These are phyloP conservation scores for Vaucheria bursata DNA, from an alignment of 352 stramenopile genomes.

Conservation along the genomic window DNA sequence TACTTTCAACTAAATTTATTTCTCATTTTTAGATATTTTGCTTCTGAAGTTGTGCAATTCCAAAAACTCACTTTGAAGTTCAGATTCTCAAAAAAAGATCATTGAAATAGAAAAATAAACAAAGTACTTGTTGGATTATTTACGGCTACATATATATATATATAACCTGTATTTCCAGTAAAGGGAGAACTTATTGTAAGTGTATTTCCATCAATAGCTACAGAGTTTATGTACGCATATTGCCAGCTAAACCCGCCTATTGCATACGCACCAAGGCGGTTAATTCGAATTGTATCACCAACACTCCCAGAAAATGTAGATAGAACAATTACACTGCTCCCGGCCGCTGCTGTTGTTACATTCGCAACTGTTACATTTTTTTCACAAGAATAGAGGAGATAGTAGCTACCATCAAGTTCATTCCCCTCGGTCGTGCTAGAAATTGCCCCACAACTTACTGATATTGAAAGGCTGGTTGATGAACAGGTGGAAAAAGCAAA, in stretches of 20 bases:
- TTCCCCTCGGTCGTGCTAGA: conserved; percentile 49
- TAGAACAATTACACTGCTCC: conserved; percentile 18
- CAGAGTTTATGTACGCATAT: conserved; percentile 21
- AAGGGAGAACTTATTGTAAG: too few species aligned
- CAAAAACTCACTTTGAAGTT: too few species aligned
- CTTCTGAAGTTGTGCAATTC: too few species aligned
- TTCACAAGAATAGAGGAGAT: conserved; percentile 62
- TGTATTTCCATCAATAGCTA: conserved; percentile 1
- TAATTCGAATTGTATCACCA: conserved; percentile 46
- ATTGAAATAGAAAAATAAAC: too few species aligned
- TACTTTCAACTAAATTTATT: too few species aligned
- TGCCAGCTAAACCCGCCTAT: conserved; percentile 27
- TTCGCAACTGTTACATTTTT: conserved; percentile 34
- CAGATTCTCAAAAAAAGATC: too few species aligned
- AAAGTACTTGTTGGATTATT: too few species aligned
- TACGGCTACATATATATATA: too few species aligned
- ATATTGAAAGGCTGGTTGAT: background rate
- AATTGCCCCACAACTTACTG: background rate
- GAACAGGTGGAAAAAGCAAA: conserved; percentile 51
- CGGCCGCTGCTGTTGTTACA: conserved; percentile 30
- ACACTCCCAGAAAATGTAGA: conserved; percentile 17
- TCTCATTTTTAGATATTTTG: too few species aligned
- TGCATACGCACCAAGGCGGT: conserved; percentile 26
- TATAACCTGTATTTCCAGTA: too few species aligned
- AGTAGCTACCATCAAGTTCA: conserved; percentile 57